A percentile compares a stretch with the other conserved stretches of the same genome.
Evolutionary conservation across 2,329 filamentous ascomycete genomes (phyloP).

Genomic region (Fusarium zealandicum): DNA sequence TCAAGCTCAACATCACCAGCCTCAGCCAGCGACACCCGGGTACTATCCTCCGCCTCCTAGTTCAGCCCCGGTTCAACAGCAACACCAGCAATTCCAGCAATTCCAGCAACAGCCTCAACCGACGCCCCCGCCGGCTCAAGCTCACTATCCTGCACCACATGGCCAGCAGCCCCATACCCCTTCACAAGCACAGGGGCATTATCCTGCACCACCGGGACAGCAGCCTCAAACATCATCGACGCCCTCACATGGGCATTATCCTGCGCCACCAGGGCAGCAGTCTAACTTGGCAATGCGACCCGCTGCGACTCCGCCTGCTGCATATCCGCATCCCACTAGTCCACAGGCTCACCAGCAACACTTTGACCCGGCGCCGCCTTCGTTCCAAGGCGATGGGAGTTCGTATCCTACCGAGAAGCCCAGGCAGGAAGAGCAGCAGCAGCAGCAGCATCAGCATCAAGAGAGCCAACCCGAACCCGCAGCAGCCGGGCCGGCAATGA

Average conservation of each 20-base stretch:
- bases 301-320: conserved; percentile 34
- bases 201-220: neutral
- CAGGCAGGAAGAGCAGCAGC: conserved; percentile 32
- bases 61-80: conserved; percentile 26
- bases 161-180: conserved; percentile 6
- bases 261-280: conserved; percentile 35
- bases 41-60: conserved; percentile 34
- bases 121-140: conserved; percentile 32
- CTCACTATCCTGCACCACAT: conserved; percentile 35
- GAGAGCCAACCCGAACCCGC: conserved; percentile 18
- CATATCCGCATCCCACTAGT: conserved; percentile 38
- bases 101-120: conserved; percentile 37
- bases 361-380: conserved; percentile 41
- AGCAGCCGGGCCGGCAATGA: conserved; percentile 42
- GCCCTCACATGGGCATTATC: conserved; percentile 37
- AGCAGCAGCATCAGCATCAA: conserved; percentile 11
- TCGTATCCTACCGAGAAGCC: conserved; percentile 44
- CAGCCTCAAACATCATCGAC: conserved; percentile 33
- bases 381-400: conserved; percentile 30
- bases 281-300: conserved; percentile 30
- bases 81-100: conserved; percentile 36
- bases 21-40: conserved; percentile 23
- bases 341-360: conserved; percentile 35
- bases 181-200: no score
- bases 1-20: conserved; percentile 38